phyloP scores from a whole-genome alignment of 2,329 filamentous ascomycete species.

The Pseudogymnoascus sp. region DNA sequence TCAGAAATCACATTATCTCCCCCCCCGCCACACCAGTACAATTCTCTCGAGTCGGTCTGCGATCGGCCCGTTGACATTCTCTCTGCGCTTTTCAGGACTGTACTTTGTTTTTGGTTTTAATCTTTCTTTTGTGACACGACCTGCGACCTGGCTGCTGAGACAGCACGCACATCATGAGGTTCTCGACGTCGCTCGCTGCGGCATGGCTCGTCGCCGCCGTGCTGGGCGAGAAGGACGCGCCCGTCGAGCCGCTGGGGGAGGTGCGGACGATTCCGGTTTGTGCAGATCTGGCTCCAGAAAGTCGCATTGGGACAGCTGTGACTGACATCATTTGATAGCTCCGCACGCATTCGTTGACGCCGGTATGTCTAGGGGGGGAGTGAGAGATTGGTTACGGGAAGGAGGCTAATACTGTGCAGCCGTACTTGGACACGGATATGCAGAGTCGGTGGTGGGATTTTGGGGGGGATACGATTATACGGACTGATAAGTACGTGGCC shows the following conservation, averaged over 20 bases:
- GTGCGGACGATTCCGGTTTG: slow-evolving; percentile 59
- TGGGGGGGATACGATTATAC: slow-evolving; percentile 85
- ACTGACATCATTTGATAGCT: slow-evolving; percentile 46
- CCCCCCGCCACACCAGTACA: neutral
- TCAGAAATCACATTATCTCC: neutral
- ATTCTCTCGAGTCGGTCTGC: neutral
- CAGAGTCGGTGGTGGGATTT: slow-evolving; percentile 99
- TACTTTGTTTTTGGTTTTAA: neutral
- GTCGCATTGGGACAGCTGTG: neutral
- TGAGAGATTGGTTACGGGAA: neutral
- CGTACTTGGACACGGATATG: slow-evolving; percentile 96
- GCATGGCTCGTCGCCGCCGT: slow-evolving; percentile 29
- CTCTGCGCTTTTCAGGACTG: neutral
- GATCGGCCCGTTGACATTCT: neutral
- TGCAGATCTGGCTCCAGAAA: slow-evolving; percentile 10
- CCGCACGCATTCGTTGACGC: slow-evolving; percentile 74
- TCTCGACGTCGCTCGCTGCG: slow-evolving; percentile 20
- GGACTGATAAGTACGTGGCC: slow-evolving; percentile 56
- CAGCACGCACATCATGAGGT: slow-evolving; percentile 25
- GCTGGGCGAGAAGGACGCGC: slow-evolving; percentile 25
- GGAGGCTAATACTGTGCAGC: slow-evolving; percentile 41
- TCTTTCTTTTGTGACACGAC: neutral
- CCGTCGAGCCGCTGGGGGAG: slow-evolving; percentile 27
- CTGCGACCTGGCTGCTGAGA: neutral
- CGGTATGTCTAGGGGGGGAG: slow-evolving; percentile 45